phyloP scores from a whole-genome alignment of 805 yeast genomes.

The Candida insectalens region DNA sequence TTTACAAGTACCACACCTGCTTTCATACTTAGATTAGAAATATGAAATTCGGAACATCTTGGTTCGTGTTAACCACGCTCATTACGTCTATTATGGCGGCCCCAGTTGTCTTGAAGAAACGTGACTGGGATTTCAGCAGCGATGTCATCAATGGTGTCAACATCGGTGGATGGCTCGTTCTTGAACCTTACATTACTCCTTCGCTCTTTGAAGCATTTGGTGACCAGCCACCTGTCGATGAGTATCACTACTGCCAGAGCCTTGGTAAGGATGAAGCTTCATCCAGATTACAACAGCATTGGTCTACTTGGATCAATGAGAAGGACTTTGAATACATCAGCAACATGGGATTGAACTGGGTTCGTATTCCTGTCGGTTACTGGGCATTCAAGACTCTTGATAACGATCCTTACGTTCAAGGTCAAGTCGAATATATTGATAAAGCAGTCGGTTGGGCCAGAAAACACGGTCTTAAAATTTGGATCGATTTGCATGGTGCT shows the following conservation, averaged over 20 bases:
- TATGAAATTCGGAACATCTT: no score
- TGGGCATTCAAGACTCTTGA: constrained; percentile 57
- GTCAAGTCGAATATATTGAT: constrained; percentile 56
- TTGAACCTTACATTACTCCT: constrained; percentile 84
- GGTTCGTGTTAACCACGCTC: no score
- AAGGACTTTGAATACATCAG: constrained; percentile 44
- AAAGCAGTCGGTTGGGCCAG: constrained; percentile 62
- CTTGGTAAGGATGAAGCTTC: constrained; percentile 40
- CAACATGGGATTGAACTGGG: constrained; percentile 50
- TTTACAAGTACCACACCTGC: no score
- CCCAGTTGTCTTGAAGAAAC: constrained; percentile 18
- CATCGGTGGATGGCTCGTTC: constrained; percentile 84
- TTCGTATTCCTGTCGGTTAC: constrained; percentile 73
- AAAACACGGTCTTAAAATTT: constrained; percentile 48
- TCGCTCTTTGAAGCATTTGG: constrained; percentile 51
- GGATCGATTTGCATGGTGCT: constrained; percentile 73
- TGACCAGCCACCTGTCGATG: constrained; percentile 45
- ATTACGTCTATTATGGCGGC: constrained; percentile 13
- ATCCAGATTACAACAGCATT: constrained; percentile 37
- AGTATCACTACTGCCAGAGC: constrained; percentile 39
- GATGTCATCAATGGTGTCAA: constrained; percentile 52
- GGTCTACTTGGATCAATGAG: constrained; percentile 51
- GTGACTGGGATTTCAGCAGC: constrained; percentile 22
- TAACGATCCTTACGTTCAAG: constrained; percentile 55
- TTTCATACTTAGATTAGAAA: no score